Conservation (phyloP, 2,329 filamentous ascomycete species). For the Monilinia fructigena region DNA sequence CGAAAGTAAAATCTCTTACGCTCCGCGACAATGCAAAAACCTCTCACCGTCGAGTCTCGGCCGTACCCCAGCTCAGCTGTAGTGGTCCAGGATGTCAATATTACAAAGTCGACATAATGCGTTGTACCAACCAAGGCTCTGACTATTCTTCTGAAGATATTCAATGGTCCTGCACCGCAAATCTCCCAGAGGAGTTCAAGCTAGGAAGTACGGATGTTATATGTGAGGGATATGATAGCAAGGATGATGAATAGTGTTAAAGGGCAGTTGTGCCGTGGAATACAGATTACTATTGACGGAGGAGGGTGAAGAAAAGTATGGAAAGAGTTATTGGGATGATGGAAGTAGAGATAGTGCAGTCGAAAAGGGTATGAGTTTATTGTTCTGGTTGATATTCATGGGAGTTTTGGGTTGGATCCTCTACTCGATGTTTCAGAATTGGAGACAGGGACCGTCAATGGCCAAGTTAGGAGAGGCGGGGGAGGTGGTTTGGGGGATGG, state of each 20-base stretch:
- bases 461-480: constrained; percentile 37
- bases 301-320: constrained; percentile 69
- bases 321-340: constrained; percentile 27
- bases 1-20: constrained; percentile 73
- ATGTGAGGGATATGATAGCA: constrained; percentile 80
- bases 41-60: constrained; percentile 68
- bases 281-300: constrained; percentile 79
- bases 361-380: constrained; percentile 34
- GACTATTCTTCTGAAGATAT: constrained; percentile 79
- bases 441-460: constrained; percentile 36
- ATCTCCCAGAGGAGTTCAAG: constrained; percentile 59
- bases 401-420: constrained; percentile 61
- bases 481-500: constrained; percentile 44
- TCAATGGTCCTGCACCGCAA: constrained; percentile 82
- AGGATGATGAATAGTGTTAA: constrained; percentile 84
- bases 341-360: constrained; percentile 11
- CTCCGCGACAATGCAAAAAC: constrained; percentile 68
- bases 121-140: constrained; percentile 81
- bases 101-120: constrained; percentile 77
- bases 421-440: constrained; percentile 50
- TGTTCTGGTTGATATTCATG: constrained; percentile 64
- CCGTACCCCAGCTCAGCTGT: constrained; percentile 78
- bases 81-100: constrained; percentile 53
- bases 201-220: constrained; percentile 85
- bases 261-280: constrained; percentile 89